Evolutionary conservation across 2,329 filamentous ascomycete genomes (phyloP).

Genomic region (Bipolaris sorokiniana): DNA sequence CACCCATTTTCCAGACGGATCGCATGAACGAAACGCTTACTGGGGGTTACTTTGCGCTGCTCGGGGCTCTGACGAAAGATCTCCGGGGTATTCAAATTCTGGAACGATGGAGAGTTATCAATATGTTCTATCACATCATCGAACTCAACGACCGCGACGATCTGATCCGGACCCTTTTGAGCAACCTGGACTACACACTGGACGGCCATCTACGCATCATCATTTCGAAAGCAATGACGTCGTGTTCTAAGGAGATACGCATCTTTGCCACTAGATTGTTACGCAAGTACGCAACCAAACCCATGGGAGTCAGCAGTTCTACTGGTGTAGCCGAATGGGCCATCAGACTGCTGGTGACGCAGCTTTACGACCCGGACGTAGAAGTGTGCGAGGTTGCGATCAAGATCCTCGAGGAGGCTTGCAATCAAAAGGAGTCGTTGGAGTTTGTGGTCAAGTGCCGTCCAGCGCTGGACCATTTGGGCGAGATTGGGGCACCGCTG

Average conservation of each 20-base stretch:
- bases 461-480: conserved; percentile 90
- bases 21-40: conserved; percentile 86
- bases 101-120: conserved; percentile 96
- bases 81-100: conserved; percentile 84
- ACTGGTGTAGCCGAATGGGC: conserved; percentile 88
- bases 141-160: conserved; percentile 91
- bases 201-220: conserved; percentile 87
- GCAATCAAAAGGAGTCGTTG: conserved; percentile 86
- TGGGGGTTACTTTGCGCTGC: conserved; percentile 90
- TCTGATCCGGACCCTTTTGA: conserved; percentile 83
- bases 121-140: conserved; percentile 99
- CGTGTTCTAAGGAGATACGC: conserved; percentile 86
- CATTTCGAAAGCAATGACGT: conserved; percentile 90
- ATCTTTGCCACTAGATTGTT: conserved; percentile 88
- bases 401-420: conserved; percentile 96
- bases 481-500: conserved; percentile 93
- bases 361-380: conserved; percentile 95
- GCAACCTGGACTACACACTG: conserved; percentile 89
- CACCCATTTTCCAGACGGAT: conserved; percentile 86
- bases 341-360: conserved; percentile 94
- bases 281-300: conserved; percentile 78
- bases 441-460: conserved; percentile 97
- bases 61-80: conserved; percentile 86
- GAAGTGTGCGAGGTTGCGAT: conserved; percentile 96
- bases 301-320: conserved; percentile 52